phyloP scores from a whole-genome alignment of 495 filamentous ascomycete species.

The Podospora didyma region DNA sequence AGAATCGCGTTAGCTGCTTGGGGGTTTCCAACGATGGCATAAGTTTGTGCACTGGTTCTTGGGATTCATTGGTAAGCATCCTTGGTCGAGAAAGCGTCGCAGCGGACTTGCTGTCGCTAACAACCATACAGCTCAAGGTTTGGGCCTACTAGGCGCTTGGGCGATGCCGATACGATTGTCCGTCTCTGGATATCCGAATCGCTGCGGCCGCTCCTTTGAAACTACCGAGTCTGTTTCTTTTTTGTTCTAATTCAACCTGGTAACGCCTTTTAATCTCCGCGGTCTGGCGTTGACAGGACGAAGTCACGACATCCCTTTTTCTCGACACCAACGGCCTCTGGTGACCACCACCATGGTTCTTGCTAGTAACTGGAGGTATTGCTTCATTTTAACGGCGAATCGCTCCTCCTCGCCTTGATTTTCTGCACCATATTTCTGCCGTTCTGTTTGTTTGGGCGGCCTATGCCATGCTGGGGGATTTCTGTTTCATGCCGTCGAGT shows the following conservation, averaged over 20 bases:
- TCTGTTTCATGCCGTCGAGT: neutral
- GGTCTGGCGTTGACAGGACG: slow-evolving; percentile 47
- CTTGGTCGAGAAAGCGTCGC: neutral
- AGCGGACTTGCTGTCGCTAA: slow-evolving; percentile 8
- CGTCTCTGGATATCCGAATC: slow-evolving; percentile 28
- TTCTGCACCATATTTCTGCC: slow-evolving; percentile 16
- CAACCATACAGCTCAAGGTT: slow-evolving; percentile 67
- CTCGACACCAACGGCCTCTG: slow-evolving; percentile 31
- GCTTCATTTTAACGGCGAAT: slow-evolving; percentile 9
- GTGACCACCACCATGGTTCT: slow-evolving; percentile 19
- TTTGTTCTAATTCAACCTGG: slow-evolving; percentile 38
- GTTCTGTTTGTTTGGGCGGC: slow-evolving; percentile 8
- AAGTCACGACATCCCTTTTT: slow-evolving; percentile 51
- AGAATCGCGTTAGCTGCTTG: slow-evolving; percentile 97
- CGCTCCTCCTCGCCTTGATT: neutral
- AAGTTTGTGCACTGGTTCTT: slow-evolving; percentile 98
- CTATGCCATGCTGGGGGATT: neutral
- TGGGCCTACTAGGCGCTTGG: slow-evolving; percentile 61
- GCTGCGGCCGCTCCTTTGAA: slow-evolving; percentile 26
- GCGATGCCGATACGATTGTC: slow-evolving; percentile 22
- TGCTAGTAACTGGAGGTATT: slow-evolving; percentile 9
- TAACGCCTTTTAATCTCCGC: slow-evolving; percentile 43
- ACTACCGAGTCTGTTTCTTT: slow-evolving; percentile 31
- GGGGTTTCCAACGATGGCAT: slow-evolving; percentile 98
- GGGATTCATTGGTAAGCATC: slow-evolving; percentile 90